These are phyloP conservation scores for Geranomyces michiganensis DNA, from an alignment of 192 early-diverging fungal genomes.

Conservation along the genomic window DNA sequence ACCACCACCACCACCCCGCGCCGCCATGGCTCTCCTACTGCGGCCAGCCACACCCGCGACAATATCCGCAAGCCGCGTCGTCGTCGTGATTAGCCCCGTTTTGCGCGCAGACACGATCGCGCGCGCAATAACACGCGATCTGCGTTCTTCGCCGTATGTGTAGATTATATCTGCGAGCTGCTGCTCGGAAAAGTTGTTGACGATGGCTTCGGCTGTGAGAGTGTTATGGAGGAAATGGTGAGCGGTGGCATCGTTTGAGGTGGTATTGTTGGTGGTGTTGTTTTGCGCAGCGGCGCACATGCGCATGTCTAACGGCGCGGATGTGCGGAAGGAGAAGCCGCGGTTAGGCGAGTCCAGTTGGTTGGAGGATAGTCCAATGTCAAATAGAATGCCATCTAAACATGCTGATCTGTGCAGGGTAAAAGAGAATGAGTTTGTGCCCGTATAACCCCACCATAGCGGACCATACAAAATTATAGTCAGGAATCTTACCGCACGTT, in stretches of 20 bases:
- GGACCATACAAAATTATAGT: not conserved
- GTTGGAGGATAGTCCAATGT: slow-evolving; percentile 73
- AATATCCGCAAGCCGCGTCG: slow-evolving; percentile 56
- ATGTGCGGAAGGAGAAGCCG: slow-evolving; percentile 70
- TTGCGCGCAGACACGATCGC: slow-evolving; percentile 62
- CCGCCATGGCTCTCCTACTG: slow-evolving; percentile 27
- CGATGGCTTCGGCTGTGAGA: slow-evolving; percentile 64
- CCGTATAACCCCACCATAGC: not conserved
- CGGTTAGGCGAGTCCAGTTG: slow-evolving; percentile 66
- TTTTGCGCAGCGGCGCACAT: slow-evolving; percentile 61
- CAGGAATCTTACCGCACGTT: slow-evolving; percentile 25
- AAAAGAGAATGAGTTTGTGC: no score
- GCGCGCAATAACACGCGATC: slow-evolving; percentile 59
- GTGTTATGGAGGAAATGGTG: slow-evolving; percentile 38
- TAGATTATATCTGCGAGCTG: slow-evolving; percentile 66
- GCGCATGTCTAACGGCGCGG: slow-evolving; percentile 77
- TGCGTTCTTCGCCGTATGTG: slow-evolving; percentile 69
- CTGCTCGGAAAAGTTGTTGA: slow-evolving; percentile 63
- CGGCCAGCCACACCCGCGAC: slow-evolving; percentile 51
- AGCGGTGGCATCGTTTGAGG: no score
- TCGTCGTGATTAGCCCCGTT: slow-evolving; percentile 56
- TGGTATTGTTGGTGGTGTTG: slow-evolving; percentile 22
- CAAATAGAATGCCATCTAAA: slow-evolving; percentile 73
- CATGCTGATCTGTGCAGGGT: slow-evolving; percentile 41
- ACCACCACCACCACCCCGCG: slow-evolving; percentile 17